Percentiles rank a stretch among this genome's conserved stretches.
phyloP scores from a whole-genome alignment of 768 basidiomycete species.

The Tubosaeta sp. region DNA sequence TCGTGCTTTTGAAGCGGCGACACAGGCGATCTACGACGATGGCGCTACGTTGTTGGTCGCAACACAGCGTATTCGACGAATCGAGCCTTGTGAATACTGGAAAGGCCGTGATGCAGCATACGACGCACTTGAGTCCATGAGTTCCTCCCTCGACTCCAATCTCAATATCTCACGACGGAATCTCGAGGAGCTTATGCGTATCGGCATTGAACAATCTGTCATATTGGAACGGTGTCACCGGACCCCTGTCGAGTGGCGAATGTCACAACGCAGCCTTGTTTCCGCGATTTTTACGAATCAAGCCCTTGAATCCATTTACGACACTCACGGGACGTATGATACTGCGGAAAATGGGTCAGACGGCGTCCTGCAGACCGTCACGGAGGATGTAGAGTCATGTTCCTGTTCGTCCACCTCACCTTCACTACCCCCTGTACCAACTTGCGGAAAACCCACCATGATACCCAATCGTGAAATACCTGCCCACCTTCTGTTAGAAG shows the following conservation, averaged over 20 bases:
- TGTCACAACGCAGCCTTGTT: conserved; percentile 38
- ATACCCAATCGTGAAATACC: background rate
- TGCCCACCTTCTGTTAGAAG: conserved; percentile 5
- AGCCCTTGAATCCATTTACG: conserved; percentile 14
- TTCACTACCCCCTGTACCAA: conserved; percentile 9
- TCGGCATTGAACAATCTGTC: conserved; percentile 39
- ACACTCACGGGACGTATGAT: conserved; percentile 9
- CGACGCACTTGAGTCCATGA: conserved; percentile 28
- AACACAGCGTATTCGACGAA: conserved; percentile 32
- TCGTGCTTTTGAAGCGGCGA: conserved; percentile 43
- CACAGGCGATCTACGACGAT: conserved; percentile 51
- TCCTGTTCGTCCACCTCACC: conserved; percentile 1
- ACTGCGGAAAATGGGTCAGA: conserved; percentile 8
- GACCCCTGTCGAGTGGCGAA: conserved; percentile 43
- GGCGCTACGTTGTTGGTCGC: conserved; percentile 38
- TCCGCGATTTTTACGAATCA: conserved; percentile 25
- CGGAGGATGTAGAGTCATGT: background rate
- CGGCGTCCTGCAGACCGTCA: conserved; percentile 8
- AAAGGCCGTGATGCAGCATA: conserved; percentile 21
- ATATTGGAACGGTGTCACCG: conserved; percentile 36
- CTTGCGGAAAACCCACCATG: conserved; percentile 6
- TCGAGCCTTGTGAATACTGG: conserved; percentile 24
- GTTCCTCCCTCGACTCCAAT: conserved; percentile 31
- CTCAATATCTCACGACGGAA: conserved; percentile 33
- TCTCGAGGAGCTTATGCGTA: conserved; percentile 35